Conservation (phyloP, 768 basidiomycete genomes). For the Russula abietina region DNA sequence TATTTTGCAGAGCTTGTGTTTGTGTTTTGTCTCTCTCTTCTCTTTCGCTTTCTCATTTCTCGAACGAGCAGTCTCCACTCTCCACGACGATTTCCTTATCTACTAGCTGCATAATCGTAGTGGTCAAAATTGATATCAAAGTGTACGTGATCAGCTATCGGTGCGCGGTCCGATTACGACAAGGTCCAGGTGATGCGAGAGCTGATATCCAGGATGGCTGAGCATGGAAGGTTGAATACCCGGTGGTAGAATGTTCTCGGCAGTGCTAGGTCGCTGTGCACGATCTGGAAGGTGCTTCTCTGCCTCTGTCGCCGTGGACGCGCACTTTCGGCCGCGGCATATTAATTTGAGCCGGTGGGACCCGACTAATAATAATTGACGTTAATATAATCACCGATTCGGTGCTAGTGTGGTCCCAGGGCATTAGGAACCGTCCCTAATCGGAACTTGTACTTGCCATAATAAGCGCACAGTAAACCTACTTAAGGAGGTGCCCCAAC, state of each 20-base stretch:
- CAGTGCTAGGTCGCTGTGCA: neutral
- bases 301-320: neutral
- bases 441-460: neutral
- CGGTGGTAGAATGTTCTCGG: neutral
- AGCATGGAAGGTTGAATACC: neutral
- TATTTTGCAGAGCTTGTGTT: neutral
- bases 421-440: neutral
- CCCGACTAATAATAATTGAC: neutral
- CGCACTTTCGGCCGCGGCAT: neutral
- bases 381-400: neutral
- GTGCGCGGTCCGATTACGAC: neutral
- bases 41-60: neutral
- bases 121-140: neutral
- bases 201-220: neutral
- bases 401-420: neutral
- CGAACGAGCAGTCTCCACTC: neutral
- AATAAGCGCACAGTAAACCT: neutral
- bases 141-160: neutral
- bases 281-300: neutral
- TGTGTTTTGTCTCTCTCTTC: neutral
- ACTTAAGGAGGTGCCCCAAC: neutral
- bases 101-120: conserved; percentile 17
- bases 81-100: conserved; percentile 12
- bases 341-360: neutral
- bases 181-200: no score